phyloP scores from a whole-genome alignment of 768 basidiomycete genomes.

The Zangia roseola region DNA sequence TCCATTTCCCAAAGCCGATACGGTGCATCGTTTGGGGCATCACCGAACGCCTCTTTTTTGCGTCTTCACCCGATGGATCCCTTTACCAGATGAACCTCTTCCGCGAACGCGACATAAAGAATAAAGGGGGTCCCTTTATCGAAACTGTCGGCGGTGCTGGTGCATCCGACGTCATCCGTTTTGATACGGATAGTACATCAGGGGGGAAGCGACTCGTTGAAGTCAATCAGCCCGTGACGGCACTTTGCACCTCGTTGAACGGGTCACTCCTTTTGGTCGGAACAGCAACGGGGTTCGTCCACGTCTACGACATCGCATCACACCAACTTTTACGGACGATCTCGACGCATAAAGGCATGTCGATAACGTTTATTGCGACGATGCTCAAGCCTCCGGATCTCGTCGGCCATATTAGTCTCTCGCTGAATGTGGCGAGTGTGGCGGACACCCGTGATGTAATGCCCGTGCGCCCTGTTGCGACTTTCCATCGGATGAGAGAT shows the following conservation, averaged over 20 bases:
- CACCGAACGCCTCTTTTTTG: slow-evolving; percentile 89
- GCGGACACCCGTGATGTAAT: slow-evolving; percentile 52
- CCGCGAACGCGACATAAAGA: slow-evolving; percentile 54
- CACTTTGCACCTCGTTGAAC: slow-evolving; percentile 74
- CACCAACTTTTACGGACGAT: slow-evolving; percentile 88
- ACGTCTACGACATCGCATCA: slow-evolving; percentile 85
- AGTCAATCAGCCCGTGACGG: slow-evolving; percentile 67
- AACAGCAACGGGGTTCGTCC: slow-evolving; percentile 67
- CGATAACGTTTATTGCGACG: slow-evolving; percentile 72
- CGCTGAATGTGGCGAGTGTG: slow-evolving; percentile 36
- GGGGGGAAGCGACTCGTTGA: slow-evolving; percentile 64
- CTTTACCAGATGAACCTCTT: slow-evolving; percentile 82
- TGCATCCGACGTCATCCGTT: slow-evolving; percentile 63
- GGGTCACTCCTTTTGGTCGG: slow-evolving; percentile 81
- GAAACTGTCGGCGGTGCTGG: slow-evolving; percentile 80
- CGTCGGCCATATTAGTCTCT: slow-evolving; percentile 71
- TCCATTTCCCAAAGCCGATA: slow-evolving; percentile 80
- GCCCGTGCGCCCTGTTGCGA: slow-evolving; percentile 61
- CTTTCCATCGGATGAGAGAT: slow-evolving; percentile 77
- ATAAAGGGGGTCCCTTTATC: slow-evolving; percentile 43
- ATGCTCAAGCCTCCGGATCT: slow-evolving; percentile 88
- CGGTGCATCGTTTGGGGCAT: slow-evolving; percentile 71
- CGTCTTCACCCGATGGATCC: slow-evolving; percentile 70
- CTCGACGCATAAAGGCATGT: slow-evolving; percentile 60
- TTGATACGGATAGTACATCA: slow-evolving; percentile 50